Percentiles rank a stretch among this genome's conserved stretches.
These are phyloP conservation scores for Lagenidium giganteum DNA, from an alignment of 352 stramenopile genomes.

Conservation along the genomic window DNA sequence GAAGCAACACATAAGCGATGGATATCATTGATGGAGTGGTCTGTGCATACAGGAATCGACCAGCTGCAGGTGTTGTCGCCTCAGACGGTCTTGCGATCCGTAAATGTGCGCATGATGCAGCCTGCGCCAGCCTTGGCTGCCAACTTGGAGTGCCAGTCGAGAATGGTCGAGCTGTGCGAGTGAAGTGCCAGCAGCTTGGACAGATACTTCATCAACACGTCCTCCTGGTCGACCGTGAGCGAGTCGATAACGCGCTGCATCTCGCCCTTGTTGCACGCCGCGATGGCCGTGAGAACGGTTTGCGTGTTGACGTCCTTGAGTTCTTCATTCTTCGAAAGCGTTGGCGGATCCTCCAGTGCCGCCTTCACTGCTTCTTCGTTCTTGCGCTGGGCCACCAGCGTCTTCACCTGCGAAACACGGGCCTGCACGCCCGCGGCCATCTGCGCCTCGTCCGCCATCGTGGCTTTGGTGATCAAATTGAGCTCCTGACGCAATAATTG, in stretches of 20 bases:
- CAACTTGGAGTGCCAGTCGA: conserved; percentile 89
- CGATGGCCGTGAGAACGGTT: conserved; percentile 64
- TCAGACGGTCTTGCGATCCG: conserved; percentile 86
- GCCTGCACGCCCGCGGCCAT: conserved; percentile 50
- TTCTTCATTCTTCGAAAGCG: conserved; percentile 53
- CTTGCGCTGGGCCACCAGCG: conserved; percentile 67
- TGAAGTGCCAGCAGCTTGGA: conserved; percentile 71
- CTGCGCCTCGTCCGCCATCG: conserved; percentile 50
- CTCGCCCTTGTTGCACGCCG: conserved; percentile 85
- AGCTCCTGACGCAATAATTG: no score
- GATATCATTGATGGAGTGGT: no score
- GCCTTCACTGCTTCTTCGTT: conserved; percentile 75
- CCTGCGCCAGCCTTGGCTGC: conserved; percentile 77
- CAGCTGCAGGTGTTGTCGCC: background rate
- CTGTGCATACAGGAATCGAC: no score
- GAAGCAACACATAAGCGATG: no score
- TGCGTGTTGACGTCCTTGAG: conserved; percentile 78
- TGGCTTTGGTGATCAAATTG: no score
- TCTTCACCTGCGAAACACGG: conserved; percentile 59
- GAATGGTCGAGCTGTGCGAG: conserved; percentile 71
- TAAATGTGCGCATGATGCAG: conserved; percentile 86
- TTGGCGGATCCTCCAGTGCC: conserved; percentile 68
- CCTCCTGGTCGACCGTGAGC: conserved; percentile 59
- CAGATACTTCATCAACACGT: conserved; percentile 89
- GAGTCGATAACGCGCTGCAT: conserved; percentile 79